Conservation (phyloP, 768 basidiomycete species). For the Sporobolomyces roseus region DNA sequence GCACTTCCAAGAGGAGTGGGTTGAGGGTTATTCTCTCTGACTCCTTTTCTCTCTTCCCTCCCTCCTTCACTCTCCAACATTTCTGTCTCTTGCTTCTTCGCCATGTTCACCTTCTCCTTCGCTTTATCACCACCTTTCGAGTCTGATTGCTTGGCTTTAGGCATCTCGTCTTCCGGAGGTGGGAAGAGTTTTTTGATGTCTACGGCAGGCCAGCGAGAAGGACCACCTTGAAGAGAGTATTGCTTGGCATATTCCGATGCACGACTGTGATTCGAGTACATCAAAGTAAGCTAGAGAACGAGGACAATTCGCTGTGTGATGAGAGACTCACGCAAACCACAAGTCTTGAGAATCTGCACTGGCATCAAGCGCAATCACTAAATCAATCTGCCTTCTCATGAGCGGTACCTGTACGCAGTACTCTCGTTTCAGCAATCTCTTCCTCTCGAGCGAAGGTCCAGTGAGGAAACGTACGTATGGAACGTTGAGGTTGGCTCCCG, state of each 20-base stretch:
- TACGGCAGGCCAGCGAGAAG: conserved; percentile 24
- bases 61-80: neutral
- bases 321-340: too few species aligned
- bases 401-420: conserved; percentile 11
- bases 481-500: conserved; percentile 47
- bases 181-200: conserved; percentile 25
- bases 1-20: conserved; percentile 27
- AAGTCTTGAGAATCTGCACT: conserved; percentile 40
- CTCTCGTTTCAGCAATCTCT: too few species aligned
- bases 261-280: too few species aligned
- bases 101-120: conserved; percentile 25
- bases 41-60: neutral
- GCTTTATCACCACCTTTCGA: neutral
- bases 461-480: conserved; percentile 41
- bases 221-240: conserved; percentile 7
- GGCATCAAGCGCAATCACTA: conserved; percentile 37
- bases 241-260: conserved; percentile 43
- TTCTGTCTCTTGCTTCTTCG: conserved; percentile 28
- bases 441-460: too few species aligned
- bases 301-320: too few species aligned
- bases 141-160: neutral
- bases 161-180: neutral
- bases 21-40: conserved; percentile 22
- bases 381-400: conserved; percentile 11
- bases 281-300: too few species aligned